These are phyloP conservation scores for Chalara sp. DNA, from an alignment of 2,329 filamentous ascomycete genomes.

Conservation along the genomic window DNA sequence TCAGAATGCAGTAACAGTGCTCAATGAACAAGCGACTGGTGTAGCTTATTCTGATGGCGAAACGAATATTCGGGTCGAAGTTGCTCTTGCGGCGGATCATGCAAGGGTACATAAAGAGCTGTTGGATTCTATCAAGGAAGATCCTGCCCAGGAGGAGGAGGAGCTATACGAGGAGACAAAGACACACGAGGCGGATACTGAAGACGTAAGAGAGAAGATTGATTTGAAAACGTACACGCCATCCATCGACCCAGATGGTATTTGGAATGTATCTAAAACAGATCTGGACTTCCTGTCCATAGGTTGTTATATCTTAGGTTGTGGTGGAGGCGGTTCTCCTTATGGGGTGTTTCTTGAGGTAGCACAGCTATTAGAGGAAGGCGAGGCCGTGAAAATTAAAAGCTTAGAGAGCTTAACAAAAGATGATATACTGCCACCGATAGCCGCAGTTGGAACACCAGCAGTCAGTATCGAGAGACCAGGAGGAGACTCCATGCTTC, in stretches of 20 bases:
- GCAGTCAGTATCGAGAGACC: constrained; percentile 35
- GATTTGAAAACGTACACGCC: constrained; percentile 28
- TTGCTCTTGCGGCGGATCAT: no score
- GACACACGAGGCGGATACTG: constrained; percentile 4
- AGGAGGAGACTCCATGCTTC: no score
- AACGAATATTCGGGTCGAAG: no score
- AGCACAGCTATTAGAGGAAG: constrained; percentile 31
- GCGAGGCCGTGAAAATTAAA: constrained; percentile 33
- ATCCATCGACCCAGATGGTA: no score
- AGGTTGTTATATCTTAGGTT: constrained; percentile 42
- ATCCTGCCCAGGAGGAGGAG: constrained; percentile 12
- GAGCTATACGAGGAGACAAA: constrained; percentile 9
- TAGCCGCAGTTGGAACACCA: constrained; percentile 37
- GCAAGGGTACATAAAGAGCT: no score
- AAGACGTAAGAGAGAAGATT: constrained; percentile 20
- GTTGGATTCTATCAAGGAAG: no score
- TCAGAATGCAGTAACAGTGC: constrained; percentile 9
- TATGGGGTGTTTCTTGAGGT: constrained; percentile 37
- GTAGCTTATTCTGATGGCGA: no score
- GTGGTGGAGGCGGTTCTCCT: constrained; percentile 39
- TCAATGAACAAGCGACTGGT: no score
- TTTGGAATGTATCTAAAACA: constrained; percentile 37
- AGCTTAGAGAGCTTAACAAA: constrained; percentile 36
- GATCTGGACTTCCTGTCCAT: constrained; percentile 38
- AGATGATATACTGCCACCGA: constrained; percentile 36